A percentile compares a stretch with the other conserved stretches of the same genome.
These are phyloP conservation scores for Neurospora sp. DNA, from an alignment of 2,329 filamentous ascomycete genomes.

Conservation along the genomic window DNA sequence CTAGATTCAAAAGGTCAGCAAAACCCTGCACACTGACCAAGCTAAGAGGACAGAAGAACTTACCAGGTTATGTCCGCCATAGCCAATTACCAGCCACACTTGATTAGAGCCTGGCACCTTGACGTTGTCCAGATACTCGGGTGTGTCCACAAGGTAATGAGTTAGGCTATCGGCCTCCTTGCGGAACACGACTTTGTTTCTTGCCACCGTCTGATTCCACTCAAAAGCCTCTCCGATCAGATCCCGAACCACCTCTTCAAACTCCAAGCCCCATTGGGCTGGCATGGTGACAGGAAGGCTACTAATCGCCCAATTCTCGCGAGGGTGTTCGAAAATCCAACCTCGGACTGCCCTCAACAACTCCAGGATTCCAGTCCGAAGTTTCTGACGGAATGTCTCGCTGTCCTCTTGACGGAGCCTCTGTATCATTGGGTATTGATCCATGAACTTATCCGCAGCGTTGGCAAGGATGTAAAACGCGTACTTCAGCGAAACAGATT, in stretches of 20 bases:
- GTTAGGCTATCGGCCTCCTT: not conserved
- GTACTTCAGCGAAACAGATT: not conserved
- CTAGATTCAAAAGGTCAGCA: not conserved
- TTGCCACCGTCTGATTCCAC: not conserved
- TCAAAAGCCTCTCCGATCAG: constrained; percentile 1
- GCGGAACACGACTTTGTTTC: not conserved
- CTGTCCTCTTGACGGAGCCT: not conserved
- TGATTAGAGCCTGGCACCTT: too few species aligned
- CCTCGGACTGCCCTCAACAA: not conserved
- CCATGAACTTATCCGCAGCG: not conserved
- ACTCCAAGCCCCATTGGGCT: not conserved
- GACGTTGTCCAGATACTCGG: not conserved
- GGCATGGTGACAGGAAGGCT: not conserved
- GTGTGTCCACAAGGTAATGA: not conserved
- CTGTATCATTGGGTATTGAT: not conserved
- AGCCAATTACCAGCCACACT: not conserved
- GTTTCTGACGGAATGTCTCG: not conserved
- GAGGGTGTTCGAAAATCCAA: not conserved
- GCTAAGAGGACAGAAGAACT: not conserved
- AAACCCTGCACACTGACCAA: not conserved
- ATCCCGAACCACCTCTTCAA: not conserved
- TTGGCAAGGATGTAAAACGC: constrained; percentile 1
- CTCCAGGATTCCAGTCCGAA: not conserved
- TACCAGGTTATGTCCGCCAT: not conserved
- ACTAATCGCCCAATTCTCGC: not conserved